These are phyloP conservation scores for Tuber melanosporum DNA, from an alignment of 495 filamentous ascomycete genomes.

Conservation along the genomic window DNA sequence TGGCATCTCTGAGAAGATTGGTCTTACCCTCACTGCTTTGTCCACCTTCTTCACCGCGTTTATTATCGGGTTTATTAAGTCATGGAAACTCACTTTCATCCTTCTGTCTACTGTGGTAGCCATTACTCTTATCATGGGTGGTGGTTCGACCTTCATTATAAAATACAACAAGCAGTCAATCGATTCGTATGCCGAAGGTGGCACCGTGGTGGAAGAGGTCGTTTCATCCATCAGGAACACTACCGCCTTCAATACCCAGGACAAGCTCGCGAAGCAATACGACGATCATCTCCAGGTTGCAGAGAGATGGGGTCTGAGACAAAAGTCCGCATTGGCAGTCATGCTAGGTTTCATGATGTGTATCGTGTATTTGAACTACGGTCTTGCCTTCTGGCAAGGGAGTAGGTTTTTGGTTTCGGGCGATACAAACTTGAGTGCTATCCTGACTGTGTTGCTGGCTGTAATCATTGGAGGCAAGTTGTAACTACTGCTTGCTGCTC, in stretches of 20 bases:
- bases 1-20: slow-evolving; percentile 80
- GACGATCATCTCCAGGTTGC: slow-evolving; percentile 65
- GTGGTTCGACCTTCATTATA: slow-evolving; percentile 63
- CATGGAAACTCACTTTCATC: slow-evolving; percentile 78
- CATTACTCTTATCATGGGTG: slow-evolving; percentile 67
- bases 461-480: slow-evolving; percentile 64
- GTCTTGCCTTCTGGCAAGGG: slow-evolving; percentile 92
- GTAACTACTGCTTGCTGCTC: background rate
- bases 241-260: slow-evolving; percentile 87
- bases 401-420: slow-evolving; percentile 67
- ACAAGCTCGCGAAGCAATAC: slow-evolving; percentile 78
- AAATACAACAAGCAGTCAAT: slow-evolving; percentile 72
- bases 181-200: slow-evolving; percentile 71
- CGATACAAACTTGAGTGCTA: slow-evolving; percentile 50
- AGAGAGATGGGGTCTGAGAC: slow-evolving; percentile 68
- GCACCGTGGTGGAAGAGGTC: slow-evolving; percentile 88
- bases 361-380: slow-evolving; percentile 81
- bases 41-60: slow-evolving; percentile 84
- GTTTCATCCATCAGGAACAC: slow-evolving; percentile 89
- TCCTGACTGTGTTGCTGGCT: slow-evolving; percentile 78
- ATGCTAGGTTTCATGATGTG: slow-evolving; percentile 81
- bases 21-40: slow-evolving; percentile 63
- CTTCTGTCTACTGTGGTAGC: slow-evolving; percentile 69
- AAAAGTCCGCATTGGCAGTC: slow-evolving; percentile 59
- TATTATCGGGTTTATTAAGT: slow-evolving; percentile 77